These are phyloP conservation scores for Lachnellula occidentalis DNA, from an alignment of 2,329 filamentous ascomycete genomes.

Conservation along the genomic window DNA sequence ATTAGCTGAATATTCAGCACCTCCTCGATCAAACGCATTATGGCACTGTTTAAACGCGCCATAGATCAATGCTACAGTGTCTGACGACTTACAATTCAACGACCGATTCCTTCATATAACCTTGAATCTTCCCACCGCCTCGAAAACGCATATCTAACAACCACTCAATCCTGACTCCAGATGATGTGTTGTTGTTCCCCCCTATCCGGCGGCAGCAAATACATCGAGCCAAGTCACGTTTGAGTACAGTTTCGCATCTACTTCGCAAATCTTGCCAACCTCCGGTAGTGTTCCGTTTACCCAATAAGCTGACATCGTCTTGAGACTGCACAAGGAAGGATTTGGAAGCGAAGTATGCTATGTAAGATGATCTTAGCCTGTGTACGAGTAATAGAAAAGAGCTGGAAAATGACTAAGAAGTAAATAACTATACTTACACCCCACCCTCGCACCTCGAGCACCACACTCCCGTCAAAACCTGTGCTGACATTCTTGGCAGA, in stretches of 20 bases:
- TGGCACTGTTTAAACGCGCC: too few species aligned
- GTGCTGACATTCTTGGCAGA: slow-evolving; percentile 11
- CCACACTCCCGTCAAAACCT: slow-evolving; percentile 9
- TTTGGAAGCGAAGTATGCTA: neutral
- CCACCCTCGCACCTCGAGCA: slow-evolving; percentile 7
- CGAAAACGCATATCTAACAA: too few species aligned
- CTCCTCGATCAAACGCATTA: too few species aligned
- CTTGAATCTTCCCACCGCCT: too few species aligned
- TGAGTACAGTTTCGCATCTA: neutral
- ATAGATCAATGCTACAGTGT: too few species aligned
- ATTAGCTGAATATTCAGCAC: too few species aligned
- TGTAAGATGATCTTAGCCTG: neutral
- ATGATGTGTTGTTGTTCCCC: too few species aligned
- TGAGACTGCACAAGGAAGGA: neutral
- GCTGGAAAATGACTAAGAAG: neutral
- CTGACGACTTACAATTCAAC: too few species aligned
- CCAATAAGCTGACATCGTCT: neutral
- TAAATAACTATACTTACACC: slow-evolving; percentile 6
- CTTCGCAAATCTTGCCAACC: neutral
- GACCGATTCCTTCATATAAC: too few species aligned
- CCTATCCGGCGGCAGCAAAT: neutral
- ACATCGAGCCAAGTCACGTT: neutral
- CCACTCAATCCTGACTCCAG: too few species aligned
- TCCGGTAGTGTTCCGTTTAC: neutral
- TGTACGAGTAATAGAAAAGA: neutral